Conservation (phyloP, 1,284 basidiomycete species). For the Moniliophthora roreri region DNA sequence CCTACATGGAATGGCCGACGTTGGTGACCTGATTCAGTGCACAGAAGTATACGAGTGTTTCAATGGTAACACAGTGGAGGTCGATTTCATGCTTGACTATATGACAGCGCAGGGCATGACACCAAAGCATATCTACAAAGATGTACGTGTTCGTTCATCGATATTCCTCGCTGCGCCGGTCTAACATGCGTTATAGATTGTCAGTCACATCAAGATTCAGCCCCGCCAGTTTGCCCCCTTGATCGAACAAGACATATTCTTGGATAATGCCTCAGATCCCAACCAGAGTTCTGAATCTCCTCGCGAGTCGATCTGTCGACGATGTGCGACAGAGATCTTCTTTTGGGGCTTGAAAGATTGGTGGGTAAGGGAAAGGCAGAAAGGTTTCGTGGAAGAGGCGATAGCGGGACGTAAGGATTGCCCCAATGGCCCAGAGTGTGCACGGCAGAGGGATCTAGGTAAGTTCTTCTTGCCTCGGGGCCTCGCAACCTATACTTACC, state of each 20-base stretch:
- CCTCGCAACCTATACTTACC: conserved; percentile 6
- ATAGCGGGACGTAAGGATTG: conserved; percentile 63
- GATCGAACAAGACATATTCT: conserved; percentile 66
- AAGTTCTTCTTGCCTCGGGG: conserved; percentile 23
- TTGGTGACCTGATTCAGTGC: conserved; percentile 71
- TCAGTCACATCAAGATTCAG: conserved; percentile 55
- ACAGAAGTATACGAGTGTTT: conserved; percentile 76
- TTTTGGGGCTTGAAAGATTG: conserved; percentile 73
- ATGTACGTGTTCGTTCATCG: conserved; percentile 41
- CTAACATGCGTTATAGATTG: conserved; percentile 44
- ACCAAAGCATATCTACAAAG: conserved; percentile 70
- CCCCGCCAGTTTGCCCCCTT: conserved; percentile 63
- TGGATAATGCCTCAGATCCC: conserved; percentile 42
- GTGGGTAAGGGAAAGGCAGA: conserved; percentile 76
- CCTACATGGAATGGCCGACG: conserved; percentile 63
- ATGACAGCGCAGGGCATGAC: conserved; percentile 55
- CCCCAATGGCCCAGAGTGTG: conserved; percentile 53
- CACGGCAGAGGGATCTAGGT: conserved; percentile 64
- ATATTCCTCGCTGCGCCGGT: background rate
- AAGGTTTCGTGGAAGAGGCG: conserved; percentile 55
- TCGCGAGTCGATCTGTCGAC: conserved; percentile 59
- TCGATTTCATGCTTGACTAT: conserved; percentile 79
- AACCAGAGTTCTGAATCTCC: conserved; percentile 58
- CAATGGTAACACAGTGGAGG: conserved; percentile 70
- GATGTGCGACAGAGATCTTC: conserved; percentile 71